Evolutionary conservation across 805 yeast genomes (phyloP).

Genomic region (Ogataea henricii): DNA sequence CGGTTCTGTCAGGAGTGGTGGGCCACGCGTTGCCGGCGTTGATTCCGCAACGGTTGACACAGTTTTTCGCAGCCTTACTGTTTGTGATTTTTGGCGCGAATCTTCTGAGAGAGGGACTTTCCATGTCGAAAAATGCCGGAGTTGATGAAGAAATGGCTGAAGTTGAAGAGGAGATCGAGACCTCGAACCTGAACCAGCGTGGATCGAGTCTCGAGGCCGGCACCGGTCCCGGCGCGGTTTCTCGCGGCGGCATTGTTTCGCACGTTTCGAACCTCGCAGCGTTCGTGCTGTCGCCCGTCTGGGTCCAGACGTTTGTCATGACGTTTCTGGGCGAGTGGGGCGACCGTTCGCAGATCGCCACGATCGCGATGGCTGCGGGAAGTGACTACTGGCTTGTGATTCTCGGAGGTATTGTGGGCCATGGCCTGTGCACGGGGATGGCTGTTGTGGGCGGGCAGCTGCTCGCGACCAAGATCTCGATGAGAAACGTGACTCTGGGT

Average conservation of each 20-base stretch:
- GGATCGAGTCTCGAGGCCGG: slow-evolving; percentile 66
- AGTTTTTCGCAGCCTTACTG: slow-evolving; percentile 75
- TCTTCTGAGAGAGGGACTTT: slow-evolving; percentile 76
- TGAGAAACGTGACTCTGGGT: slow-evolving; percentile 89
- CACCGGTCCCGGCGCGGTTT: slow-evolving; percentile 14
- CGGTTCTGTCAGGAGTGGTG: slow-evolving; percentile 82
- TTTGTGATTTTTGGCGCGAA: slow-evolving; percentile 83
- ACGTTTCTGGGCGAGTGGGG: slow-evolving; percentile 99
- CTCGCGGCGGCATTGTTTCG: slow-evolving; percentile 9
- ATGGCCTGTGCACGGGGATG: slow-evolving; percentile 78
- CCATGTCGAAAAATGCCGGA: slow-evolving; percentile 79
- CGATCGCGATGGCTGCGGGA: slow-evolving; percentile 98
- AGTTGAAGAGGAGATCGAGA: slow-evolving; percentile 89
- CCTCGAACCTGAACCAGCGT: slow-evolving; percentile 53
- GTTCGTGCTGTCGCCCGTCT: slow-evolving; percentile 76
- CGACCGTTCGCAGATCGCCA: slow-evolving; percentile 96
- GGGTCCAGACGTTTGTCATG: slow-evolving; percentile 95
- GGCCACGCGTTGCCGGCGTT: slow-evolving; percentile 90
- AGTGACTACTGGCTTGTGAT: slow-evolving; percentile 88
- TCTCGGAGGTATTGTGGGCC: slow-evolving; percentile 88
- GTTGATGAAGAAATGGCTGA: slow-evolving; percentile 96
- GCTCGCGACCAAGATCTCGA: slow-evolving; percentile 83
- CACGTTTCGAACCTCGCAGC: slow-evolving; percentile 58
- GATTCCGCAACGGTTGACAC: slow-evolving; percentile 77
- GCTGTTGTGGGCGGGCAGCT: slow-evolving; percentile 95